phyloP scores from a whole-genome alignment of 2,329 filamentous ascomycete genomes.

The Calonectria montana region DNA sequence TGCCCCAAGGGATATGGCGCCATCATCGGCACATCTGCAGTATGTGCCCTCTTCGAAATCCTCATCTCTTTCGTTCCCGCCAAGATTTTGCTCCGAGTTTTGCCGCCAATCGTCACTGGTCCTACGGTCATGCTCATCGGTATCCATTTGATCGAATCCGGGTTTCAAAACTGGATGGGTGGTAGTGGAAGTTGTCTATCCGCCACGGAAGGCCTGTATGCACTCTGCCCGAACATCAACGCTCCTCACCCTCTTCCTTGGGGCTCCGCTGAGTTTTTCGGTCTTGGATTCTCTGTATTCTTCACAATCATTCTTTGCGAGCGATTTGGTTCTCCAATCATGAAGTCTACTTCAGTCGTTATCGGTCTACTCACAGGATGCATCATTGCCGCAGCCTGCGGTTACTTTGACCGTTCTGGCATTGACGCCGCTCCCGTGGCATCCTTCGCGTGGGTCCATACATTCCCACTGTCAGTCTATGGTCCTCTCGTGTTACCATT shows the following conservation, averaged over 20 bases:
- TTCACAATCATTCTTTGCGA: conserved; percentile 83
- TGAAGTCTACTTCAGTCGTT: conserved; percentile 84
- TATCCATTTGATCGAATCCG: conserved; percentile 76
- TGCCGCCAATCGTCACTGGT: conserved; percentile 83
- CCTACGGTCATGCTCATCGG: conserved; percentile 79
- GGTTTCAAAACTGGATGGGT: conserved; percentile 83
- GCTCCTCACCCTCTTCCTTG: conserved; percentile 80
- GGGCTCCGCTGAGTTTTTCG: conserved; percentile 83
- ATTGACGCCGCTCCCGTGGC: conserved; percentile 78
- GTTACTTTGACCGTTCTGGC: conserved; percentile 80
- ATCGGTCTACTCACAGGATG: conserved; percentile 80
- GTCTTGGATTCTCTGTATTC: conserved; percentile 83
- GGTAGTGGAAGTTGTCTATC: conserved; percentile 70
- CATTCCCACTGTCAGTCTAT: conserved; percentile 78
- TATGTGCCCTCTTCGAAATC: conserved; percentile 77
- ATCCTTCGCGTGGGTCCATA: conserved; percentile 84
- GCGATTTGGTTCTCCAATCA: conserved; percentile 83
- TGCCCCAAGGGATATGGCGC: conserved; percentile 81
- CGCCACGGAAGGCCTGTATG: conserved; percentile 67
- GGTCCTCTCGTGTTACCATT: conserved; percentile 79
- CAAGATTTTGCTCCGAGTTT: conserved; percentile 74
- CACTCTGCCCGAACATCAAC: conserved; percentile 72
- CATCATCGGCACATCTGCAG: conserved; percentile 75
- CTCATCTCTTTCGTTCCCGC: conserved; percentile 80
- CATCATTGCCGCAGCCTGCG: conserved; percentile 80